phyloP scores from a whole-genome alignment of 192 early-diverging fungal genomes.

The Oehlia diaphana region DNA sequence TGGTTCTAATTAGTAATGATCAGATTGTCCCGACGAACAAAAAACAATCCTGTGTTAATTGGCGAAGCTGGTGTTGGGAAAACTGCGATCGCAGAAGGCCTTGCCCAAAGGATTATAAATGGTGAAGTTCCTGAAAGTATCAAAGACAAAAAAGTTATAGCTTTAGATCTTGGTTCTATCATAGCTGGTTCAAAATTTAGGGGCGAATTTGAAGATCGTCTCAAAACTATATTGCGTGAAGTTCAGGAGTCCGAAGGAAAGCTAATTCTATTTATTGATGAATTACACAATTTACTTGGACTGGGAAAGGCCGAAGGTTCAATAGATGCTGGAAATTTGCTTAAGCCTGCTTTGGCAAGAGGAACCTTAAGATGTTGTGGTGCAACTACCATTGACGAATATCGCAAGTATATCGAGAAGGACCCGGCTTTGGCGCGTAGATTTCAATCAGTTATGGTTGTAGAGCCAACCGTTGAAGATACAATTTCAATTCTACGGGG shows the following conservation, averaged over 20 bases:
- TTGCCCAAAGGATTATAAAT: slow-evolving; percentile 90
- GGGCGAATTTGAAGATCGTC: slow-evolving; percentile 81
- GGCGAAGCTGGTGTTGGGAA: slow-evolving; percentile 84
- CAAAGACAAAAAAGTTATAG: background rate
- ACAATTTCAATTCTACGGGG: slow-evolving; percentile 79
- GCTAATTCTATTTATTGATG: slow-evolving; percentile 81
- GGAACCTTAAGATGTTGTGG: slow-evolving; percentile 73
- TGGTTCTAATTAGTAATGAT: slow-evolving; percentile 50
- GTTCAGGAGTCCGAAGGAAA: slow-evolving; percentile 68
- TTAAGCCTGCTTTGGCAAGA: slow-evolving; percentile 80
- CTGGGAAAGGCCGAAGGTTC: slow-evolving; percentile 74
- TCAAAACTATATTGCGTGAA: slow-evolving; percentile 73
- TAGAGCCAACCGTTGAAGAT: slow-evolving; percentile 67
- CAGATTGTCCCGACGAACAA: slow-evolving; percentile 86
- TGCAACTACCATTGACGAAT: slow-evolving; percentile 81
- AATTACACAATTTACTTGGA: slow-evolving; percentile 75
- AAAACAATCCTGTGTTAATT: slow-evolving; percentile 87
- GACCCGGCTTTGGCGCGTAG: slow-evolving; percentile 76
- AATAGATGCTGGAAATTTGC: slow-evolving; percentile 77
- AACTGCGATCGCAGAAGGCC: slow-evolving; percentile 88
- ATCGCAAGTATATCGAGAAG: slow-evolving; percentile 73
- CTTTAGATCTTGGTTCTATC: slow-evolving; percentile 60
- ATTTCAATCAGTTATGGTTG: slow-evolving; percentile 75
- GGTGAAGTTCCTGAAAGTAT: slow-evolving; percentile 81
- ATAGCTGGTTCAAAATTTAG: slow-evolving; percentile 94